Evolutionary conservation across 2,329 filamentous ascomycete species (phyloP).

Genomic region (Chrysoporthe austroafricana): DNA sequence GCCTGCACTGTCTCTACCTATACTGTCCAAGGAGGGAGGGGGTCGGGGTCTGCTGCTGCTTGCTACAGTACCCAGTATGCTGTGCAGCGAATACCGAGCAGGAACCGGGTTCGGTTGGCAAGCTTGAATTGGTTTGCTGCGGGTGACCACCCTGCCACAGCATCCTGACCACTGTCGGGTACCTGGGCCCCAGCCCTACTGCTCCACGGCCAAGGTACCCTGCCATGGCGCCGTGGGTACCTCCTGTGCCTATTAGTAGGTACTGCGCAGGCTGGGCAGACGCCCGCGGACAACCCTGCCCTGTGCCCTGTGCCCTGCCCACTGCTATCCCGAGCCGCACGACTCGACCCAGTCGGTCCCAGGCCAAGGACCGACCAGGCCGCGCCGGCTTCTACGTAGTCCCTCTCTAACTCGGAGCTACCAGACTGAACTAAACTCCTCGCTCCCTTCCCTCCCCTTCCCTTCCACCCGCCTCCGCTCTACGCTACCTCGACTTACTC

Average conservation of each 20-base stretch:
- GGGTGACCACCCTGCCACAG: background rate
- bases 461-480: slow-evolving; percentile 15
- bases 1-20: background rate
- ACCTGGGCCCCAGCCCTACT: background rate
- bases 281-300: too few species aligned
- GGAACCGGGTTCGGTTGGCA: background rate
- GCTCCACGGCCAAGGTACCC: background rate
- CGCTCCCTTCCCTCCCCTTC: slow-evolving; percentile 15
- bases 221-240: background rate
- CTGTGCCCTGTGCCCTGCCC: background rate
- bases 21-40: background rate
- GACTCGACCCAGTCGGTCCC: slow-evolving; percentile 3
- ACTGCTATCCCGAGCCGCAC: slow-evolving; percentile 1
- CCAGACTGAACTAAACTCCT: slow-evolving; percentile 9
- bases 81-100: background rate
- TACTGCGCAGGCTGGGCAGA: too few species aligned
- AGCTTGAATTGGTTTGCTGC: background rate
- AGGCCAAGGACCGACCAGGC: slow-evolving; percentile 13
- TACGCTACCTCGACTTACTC: slow-evolving; percentile 10
- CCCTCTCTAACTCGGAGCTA: slow-evolving; percentile 17
- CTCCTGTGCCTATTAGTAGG: too few species aligned
- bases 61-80: background rate
- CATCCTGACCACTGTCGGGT: background rate
- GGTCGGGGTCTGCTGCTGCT: background rate
- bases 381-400: slow-evolving; percentile 10